Evolutionary conservation across 257 asterid genomes (phyloP), one percentile per base, ranked within the genome.

Genomic region (Hygrophila difformis): DNA sequence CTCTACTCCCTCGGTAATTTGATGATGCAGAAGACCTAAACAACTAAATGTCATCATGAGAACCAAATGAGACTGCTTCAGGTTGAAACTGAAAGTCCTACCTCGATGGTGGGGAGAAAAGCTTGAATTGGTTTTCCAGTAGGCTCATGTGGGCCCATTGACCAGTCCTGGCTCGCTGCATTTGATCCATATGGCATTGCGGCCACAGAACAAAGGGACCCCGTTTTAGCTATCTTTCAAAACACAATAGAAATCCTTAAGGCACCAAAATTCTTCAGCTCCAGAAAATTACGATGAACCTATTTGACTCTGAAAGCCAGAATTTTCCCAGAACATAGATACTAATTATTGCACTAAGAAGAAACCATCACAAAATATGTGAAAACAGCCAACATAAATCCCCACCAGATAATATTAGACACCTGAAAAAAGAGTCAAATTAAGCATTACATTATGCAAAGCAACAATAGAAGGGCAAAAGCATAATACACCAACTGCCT

Each of bases 171-270:
- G 61, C 88, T 87, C 49, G 97, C 52, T 42, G 85, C 68, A 66
- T 68, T 86, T 31, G 96, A 82, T 54, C 87, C 94, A 82, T 91
- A 95, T 74, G 95, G 98, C 98, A 96, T 80, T 39, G 97, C 89
- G 65, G 99, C 99, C 97, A 86, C 99, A 83, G 94, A 91, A 82
- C 99, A 91, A 57, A 91, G 95, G 55, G 99, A 86, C 93, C 99
- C 99, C 99, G 91, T 91, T 67, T 76, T 86, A 72, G 97, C 97
- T 68, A 86, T 91, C 65, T 67, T 91, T 78, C 59, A 63, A 48
- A 47, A 44, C 56, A 72, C 69, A 31, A 9, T 10, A 33, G 37
- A 33, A 33, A 33, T 33, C 12, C 10, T 4, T 33, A 33, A 33
- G 8, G 12, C 37, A 33, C 37, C n/a, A 5, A 10, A 33, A 33